Evolutionary conservation across 495 filamentous ascomycete species (phyloP), one percentile per base, ranked within the genome.

Genomic region (Podospora australis): DNA sequence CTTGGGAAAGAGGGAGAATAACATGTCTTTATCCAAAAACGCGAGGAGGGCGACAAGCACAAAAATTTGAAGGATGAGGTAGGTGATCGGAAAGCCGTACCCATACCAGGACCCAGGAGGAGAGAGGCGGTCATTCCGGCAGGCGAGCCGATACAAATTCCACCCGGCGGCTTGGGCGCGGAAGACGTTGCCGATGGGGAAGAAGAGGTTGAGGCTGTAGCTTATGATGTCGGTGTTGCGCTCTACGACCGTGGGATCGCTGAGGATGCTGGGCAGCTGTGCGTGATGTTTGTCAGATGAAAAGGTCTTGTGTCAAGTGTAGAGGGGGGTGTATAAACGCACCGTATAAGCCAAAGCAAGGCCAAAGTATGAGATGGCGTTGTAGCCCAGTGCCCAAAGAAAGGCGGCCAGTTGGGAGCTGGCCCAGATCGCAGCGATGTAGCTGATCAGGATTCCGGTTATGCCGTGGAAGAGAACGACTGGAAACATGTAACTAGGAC

Each of bases 11-110:
- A 50, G 19, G 5, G 46, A 41, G 32, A 53, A 49, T 14, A 68
- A 67, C 11, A 75, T 75, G 14, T 80, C 84, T 25, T 75, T 77
- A 46, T 91, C 87, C 45, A 77, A 70, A 74, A 82, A 86, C n/a
- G 90, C 61, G 0, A 90, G 72, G 19, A 86, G 54, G 1, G 62
- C 64, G 47, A 85, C 82, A 1, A 89, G 69, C 22, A 81, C 28
- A n/a, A 84, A 54, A 0, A 77, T 75, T 57, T 92, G 87, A 0
- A 80, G 21, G 28, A 86, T 70, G 7, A 90, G 74, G 49, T 89
- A 88, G 2, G 82, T 62, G 42, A 92, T 87, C 2, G 87, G 84
- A 0, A 80, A 80, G 29, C 87, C 87, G 55, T 85, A 94, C 30
- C 84, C 72, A 4, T 67, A 74, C 44, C 89, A 79, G 1, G 68